Conservation (phyloP, 257 asterid species). For the Solanum peruvianum region DNA sequence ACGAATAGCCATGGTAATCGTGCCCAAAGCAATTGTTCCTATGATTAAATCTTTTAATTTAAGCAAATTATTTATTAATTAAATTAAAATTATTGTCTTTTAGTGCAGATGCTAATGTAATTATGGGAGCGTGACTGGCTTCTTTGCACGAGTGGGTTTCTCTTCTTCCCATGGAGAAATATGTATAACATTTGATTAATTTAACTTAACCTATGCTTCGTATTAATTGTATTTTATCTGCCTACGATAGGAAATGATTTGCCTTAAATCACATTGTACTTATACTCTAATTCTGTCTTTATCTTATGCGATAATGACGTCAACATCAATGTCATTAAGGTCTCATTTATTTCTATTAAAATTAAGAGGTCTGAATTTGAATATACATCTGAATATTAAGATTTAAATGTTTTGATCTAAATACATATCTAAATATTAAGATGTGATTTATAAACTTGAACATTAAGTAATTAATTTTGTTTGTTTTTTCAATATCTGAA, state of each 20-base stretch:
- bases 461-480: no score
- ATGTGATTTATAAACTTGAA: no score
- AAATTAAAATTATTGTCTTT: background rate
- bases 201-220: background rate
- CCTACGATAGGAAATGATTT: background rate
- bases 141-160: conserved; percentile 54
- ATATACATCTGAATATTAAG: no score
- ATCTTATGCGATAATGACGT: background rate
- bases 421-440: no score
- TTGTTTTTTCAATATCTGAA: no score
- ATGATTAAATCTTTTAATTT: conserved; percentile 12
- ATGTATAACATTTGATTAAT: background rate
- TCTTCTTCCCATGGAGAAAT: conserved; percentile 14
- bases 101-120: background rate
- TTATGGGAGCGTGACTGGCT: conserved; percentile 39
- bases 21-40: conserved; percentile 1
- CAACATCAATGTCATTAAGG: background rate
- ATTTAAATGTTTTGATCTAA: no score
- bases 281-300: background rate
- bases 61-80: background rate
- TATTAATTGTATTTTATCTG: background rate
- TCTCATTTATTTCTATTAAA: no score
- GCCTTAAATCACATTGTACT: background rate
- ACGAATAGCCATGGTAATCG: conserved; percentile 11
- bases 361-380: no score